Conservation (phyloP, 2,329 filamentous ascomycete species). For the Myriosclerotinia curreyana region DNA sequence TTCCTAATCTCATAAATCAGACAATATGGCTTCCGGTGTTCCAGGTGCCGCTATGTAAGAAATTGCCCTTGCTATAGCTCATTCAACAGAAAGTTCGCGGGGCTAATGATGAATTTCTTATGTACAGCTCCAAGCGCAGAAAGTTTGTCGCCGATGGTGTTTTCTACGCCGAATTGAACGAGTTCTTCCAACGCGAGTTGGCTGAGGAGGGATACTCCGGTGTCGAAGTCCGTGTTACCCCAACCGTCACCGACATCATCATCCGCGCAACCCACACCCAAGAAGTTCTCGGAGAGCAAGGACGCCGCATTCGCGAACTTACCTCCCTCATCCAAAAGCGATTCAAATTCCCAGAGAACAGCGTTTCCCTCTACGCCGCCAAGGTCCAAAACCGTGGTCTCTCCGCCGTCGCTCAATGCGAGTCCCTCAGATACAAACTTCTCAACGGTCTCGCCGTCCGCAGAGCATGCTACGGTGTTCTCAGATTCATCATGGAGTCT, state of each 20-base stretch:
- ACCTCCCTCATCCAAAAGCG: slow-evolving; percentile 99
- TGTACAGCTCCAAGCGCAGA: slow-evolving; percentile 77
- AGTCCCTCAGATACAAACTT: slow-evolving; percentile 99
- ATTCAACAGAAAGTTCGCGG: slow-evolving; percentile 19
- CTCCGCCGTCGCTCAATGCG: slow-evolving; percentile 99
- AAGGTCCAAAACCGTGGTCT: slow-evolving; percentile 99
- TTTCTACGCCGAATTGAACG: slow-evolving; percentile 99
- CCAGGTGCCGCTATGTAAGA: slow-evolving; percentile 42
- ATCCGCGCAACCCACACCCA: slow-evolving; percentile 99
- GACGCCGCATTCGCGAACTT: slow-evolving; percentile 99
- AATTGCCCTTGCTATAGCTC: slow-evolving; percentile 11
- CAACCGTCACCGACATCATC: slow-evolving; percentile 90
- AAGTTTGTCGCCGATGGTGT: slow-evolving; percentile 98
- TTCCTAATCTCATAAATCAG: slow-evolving; percentile 35
- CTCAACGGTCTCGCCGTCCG: slow-evolving; percentile 99
- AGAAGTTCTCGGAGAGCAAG: slow-evolving; percentile 99
- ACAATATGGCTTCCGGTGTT: slow-evolving; percentile 42
- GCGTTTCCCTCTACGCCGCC: slow-evolving; percentile 98
- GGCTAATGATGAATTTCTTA: slow-evolving; percentile 24
- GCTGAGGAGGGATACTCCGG: slow-evolving; percentile 99
- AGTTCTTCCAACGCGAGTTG: slow-evolving; percentile 99
- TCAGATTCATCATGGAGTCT: slow-evolving; percentile 99
- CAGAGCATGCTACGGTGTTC: slow-evolving; percentile 99
- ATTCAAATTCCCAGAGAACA: slow-evolving; percentile 99
- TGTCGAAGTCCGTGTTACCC: slow-evolving; percentile 99